These are phyloP conservation scores for Entomortierella lignicola DNA, from an alignment of 192 early-diverging fungal species.

Conservation along the genomic window DNA sequence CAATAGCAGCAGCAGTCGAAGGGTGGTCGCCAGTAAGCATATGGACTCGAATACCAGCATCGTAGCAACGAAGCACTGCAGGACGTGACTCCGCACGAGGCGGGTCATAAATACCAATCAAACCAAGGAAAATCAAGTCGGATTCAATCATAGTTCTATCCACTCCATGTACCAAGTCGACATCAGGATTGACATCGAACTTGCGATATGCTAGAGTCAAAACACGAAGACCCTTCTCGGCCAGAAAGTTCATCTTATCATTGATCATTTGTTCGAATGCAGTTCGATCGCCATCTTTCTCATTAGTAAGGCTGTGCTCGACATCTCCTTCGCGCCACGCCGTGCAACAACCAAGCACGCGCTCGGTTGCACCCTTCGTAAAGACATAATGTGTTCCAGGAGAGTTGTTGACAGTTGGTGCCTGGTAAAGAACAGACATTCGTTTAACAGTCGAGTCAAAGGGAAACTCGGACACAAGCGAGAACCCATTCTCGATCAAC, in stretches of 20 bases:
- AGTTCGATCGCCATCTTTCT: constrained; percentile 56
- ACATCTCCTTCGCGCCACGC: constrained; percentile 59
- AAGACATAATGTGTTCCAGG: constrained; percentile 64
- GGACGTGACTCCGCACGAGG: constrained; percentile 77
- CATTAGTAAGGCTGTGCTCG: constrained; percentile 28
- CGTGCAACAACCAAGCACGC: constrained; percentile 80
- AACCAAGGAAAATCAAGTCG: constrained; percentile 83
- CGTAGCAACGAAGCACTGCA: constrained; percentile 80
- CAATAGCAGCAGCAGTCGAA: constrained; percentile 92
- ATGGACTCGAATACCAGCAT: constrained; percentile 91
- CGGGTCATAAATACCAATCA: constrained; percentile 95
- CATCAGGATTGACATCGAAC: constrained; percentile 40
- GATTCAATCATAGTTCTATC: constrained; percentile 73
- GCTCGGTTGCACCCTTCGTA: constrained; percentile 94
- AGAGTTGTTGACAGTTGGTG: constrained; percentile 37
- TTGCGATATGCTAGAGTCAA: constrained; percentile 83
- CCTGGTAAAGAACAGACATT: constrained; percentile 84
- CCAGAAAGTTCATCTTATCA: constrained; percentile 67
- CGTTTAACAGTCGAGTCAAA: constrained; percentile 86
- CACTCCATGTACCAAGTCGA: constrained; percentile 30
- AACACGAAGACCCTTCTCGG: constrained; percentile 69
- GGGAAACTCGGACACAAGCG: constrained; percentile 58
- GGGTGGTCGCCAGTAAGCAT: constrained; percentile 97
- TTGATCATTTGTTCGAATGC: constrained; percentile 79
- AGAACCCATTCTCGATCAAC: constrained; percentile 58